Evolutionary conservation across 441 rosid genomes (phyloP).

Genomic region (Eutrema salsugineum): DNA sequence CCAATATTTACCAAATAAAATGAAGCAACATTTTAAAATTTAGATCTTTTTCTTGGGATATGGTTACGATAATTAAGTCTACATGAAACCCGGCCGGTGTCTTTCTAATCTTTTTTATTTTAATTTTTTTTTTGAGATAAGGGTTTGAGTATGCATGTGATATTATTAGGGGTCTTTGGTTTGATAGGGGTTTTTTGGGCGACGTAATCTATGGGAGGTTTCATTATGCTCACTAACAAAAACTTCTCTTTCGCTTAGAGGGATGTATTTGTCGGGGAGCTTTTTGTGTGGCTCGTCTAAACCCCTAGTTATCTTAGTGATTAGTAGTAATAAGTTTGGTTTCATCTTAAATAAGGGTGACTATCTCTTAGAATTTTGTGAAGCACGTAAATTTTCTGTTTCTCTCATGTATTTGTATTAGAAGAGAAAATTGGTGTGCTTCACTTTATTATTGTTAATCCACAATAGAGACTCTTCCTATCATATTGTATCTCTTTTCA

Average conservation of each 20-base stretch:
- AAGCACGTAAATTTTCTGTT: conserved; percentile 87
- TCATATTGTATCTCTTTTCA: neutral
- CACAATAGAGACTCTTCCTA: conserved; percentile 14
- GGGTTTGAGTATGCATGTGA: neutral
- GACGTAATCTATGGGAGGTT: neutral
- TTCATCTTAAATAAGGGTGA: conserved; percentile 11
- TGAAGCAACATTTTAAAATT: conserved; percentile 33
- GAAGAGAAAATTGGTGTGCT: conserved; percentile 79
- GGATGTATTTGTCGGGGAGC: conserved; percentile 89
- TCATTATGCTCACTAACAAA: conserved; percentile 90
- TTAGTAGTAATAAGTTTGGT: conserved; percentile 14
- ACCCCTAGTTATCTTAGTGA: conserved; percentile 24
- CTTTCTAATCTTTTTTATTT: neutral
- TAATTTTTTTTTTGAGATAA: neutral
- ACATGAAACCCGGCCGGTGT: conserved; percentile 4
- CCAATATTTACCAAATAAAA: neutral
- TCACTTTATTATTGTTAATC: conserved; percentile 57
- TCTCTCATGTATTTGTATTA: conserved; percentile 26
- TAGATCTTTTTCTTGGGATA: conserved; percentile 11
- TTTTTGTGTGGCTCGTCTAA: conserved; percentile 38
- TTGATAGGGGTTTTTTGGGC: conserved; percentile 4
- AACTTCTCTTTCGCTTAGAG: conserved; percentile 55
- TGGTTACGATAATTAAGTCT: neutral
- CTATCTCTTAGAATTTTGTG: conserved; percentile 45
- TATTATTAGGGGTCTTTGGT: conserved; percentile 19